Base-by-base conservation (phyloP, 257 asterid genomes). In the Thymus mandschuricus region DNA sequence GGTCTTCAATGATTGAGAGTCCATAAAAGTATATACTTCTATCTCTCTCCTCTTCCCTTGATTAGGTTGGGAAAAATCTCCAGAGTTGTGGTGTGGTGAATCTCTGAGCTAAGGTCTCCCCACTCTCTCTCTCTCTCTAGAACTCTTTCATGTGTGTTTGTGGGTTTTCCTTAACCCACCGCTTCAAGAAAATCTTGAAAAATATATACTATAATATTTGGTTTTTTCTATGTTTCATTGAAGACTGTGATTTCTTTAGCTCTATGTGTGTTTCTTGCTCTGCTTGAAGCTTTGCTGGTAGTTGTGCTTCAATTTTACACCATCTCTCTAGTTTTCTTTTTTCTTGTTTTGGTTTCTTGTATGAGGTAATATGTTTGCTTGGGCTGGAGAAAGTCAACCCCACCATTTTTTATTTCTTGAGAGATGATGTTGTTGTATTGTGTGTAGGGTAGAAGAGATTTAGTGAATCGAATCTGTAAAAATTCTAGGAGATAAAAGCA, bases 91-190 rank as follows among this genome's bases (percentile, higher is more conserved):
- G 48, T 9, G 61, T 9, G 31, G 67, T 6, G 64, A 21, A 60
- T 62, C 70, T 28, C 35, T 54, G 27, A 63, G 13, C 11, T 9
- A 10, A 31, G 71, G 58, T 49, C 9, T 15, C 11, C 21, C 64
- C 34, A 54, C 45, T 5, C n/a, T 41, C 35, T 10, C 27, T 57
- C 73, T 34, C 43, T 49, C 69, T 46, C 69, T n/a, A 63, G 38
- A 43, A 41, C 27, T 10, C 21, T 63, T 59, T 43, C 8, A 10
- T 41, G 15, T 62, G 34, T 40, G 15, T 21, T 1, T 41, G 8
- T 62, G 5, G 9, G 51, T 7, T 15, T 30, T 30, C 58, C 8
- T 58, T 30, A 3, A 13, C 49, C 8, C 13, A 15, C 60, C 8
- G 49, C 44, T 58, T 70, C 68, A 15, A 58, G 48, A 44, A n/a